phyloP scores from a whole-genome alignment of 441 rosid species.

The Adansonia rubrostipa region DNA sequence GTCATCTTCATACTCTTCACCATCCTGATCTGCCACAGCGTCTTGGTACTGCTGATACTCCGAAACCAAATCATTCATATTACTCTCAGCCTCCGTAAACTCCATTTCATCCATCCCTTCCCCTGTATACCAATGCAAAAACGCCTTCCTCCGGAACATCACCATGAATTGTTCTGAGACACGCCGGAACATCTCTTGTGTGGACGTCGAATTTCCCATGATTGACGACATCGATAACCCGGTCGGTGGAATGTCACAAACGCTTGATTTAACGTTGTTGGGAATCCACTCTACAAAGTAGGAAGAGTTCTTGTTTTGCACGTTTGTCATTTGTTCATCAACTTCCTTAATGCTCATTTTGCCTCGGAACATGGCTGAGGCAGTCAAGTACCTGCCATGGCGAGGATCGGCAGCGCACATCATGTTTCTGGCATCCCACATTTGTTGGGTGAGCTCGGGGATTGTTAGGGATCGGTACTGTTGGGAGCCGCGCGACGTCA shows the following conservation, averaged over 20 bases:
- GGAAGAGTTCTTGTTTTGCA: too few species aligned
- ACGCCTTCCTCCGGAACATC: conserved; percentile 23
- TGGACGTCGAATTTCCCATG: conserved; percentile 23
- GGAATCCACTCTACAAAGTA: conserved; percentile 22
- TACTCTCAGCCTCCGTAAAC: conserved; percentile 25
- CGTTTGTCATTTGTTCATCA: too few species aligned
- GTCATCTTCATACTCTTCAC: conserved; percentile 19
- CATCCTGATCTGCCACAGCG: conserved; percentile 16
- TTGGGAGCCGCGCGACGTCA: conserved; percentile 26
- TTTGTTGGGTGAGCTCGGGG: conserved; percentile 28
- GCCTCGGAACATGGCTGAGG: conserved; percentile 27
- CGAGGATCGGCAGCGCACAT: background rate
- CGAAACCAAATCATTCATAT: conserved; percentile 27
- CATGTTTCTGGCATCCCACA: conserved; percentile 29
- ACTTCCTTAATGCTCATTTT: background rate
- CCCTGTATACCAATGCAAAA: conserved; percentile 23
- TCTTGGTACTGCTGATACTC: conserved; percentile 30
- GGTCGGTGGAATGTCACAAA: conserved; percentile 27
- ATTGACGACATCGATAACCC: conserved; percentile 23
- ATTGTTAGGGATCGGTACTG: conserved; percentile 18
- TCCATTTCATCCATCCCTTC: conserved; percentile 27
- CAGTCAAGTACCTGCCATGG: conserved; percentile 22
- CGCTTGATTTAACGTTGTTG: conserved; percentile 22
- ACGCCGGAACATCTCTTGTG: conserved; percentile 24
- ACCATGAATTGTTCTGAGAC: conserved; percentile 20